phyloP scores from a whole-genome alignment of 352 stramenopile species.

The Aphanomyces stellatus region DNA sequence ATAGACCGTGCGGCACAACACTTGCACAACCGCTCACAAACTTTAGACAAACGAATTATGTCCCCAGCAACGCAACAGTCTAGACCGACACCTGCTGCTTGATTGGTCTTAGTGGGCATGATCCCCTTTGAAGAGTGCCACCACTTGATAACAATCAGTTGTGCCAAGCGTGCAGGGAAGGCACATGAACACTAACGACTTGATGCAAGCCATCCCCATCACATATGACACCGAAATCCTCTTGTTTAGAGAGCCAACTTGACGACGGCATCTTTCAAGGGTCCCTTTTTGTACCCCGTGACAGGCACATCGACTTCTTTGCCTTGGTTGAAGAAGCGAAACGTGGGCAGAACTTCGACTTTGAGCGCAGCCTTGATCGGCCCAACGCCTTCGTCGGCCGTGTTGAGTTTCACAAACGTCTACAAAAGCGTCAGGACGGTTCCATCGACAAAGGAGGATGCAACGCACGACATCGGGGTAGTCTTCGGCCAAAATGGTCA shows the following conservation, averaged over 20 bases:
- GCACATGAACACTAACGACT: neutral
- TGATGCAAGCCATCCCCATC: neutral
- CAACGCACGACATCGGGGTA: constrained; percentile 42
- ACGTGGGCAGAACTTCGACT: constrained; percentile 68
- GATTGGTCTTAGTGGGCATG: too few species aligned
- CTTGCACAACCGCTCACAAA: too few species aligned
- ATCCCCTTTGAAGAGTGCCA: too few species aligned
- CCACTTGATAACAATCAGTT: too few species aligned
- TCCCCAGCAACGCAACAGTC: too few species aligned
- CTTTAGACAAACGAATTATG: too few species aligned
- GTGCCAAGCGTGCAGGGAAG: too few species aligned
- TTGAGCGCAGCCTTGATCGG: constrained; percentile 63
- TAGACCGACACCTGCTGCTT: too few species aligned
- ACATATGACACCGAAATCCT: too few species aligned
- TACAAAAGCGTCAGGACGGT: neutral
- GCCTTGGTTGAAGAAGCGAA: constrained; percentile 79
- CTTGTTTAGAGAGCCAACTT: constrained; percentile 39
- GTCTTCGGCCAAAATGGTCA: constrained; percentile 55
- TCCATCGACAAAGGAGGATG: too few species aligned
- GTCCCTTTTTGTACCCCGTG: constrained; percentile 78
- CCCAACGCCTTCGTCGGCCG: constrained; percentile 59
- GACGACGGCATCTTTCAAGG: constrained; percentile 59
- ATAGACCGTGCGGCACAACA: too few species aligned
- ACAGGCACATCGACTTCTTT: constrained; percentile 65
- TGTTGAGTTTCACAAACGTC: constrained; percentile 68